Evolutionary conservation across 108 stramenopile genomes (phyloP).

Genomic region (Aurantiochytrium sp.): DNA sequence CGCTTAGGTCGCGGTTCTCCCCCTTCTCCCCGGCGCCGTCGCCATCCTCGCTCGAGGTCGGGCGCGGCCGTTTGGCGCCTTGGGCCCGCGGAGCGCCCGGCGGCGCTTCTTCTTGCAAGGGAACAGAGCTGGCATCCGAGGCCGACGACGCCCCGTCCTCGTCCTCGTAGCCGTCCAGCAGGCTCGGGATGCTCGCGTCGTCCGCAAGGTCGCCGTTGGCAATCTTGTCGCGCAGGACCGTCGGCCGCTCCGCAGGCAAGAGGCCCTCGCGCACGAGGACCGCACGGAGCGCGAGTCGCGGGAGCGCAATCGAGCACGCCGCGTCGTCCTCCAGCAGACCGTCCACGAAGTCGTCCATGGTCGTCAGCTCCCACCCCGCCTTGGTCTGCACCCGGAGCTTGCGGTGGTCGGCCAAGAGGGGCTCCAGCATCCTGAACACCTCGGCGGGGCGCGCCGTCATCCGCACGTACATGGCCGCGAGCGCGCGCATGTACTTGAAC

Average conservation of each 20-base stretch:
- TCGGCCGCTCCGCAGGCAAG: constrained; percentile 40
- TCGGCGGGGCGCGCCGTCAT: constrained; percentile 84
- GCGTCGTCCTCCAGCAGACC: constrained; percentile 61
- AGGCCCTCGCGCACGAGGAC: constrained; percentile 66
- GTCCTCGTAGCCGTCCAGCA: background rate
- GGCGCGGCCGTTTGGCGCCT: too few species aligned
- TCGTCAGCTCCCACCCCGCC: constrained; percentile 72
- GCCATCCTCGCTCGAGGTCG: too few species aligned
- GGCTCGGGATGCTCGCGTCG: background rate
- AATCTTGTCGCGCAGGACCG: constrained; percentile 44
- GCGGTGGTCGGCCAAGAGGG: constrained; percentile 82
- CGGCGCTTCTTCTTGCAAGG: too few species aligned
- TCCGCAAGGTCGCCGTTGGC: constrained; percentile 27
- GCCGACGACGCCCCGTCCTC: too few species aligned
- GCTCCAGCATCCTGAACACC: constrained; percentile 80
- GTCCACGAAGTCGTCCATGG: constrained; percentile 89
- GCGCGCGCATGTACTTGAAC: constrained; percentile 87
- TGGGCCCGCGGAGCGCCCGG: too few species aligned
- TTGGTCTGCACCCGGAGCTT: constrained; percentile 55
- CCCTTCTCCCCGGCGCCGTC: too few species aligned
- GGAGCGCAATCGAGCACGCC: constrained; percentile 82
- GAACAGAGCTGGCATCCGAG: too few species aligned
- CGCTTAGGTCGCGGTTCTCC: background rate
- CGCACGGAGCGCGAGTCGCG: constrained; percentile 73
- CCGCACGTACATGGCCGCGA: constrained; percentile 90